Evolutionary conservation across 768 basidiomycete genomes (phyloP).

Genomic region (Candolleomyces aberdarensis): DNA sequence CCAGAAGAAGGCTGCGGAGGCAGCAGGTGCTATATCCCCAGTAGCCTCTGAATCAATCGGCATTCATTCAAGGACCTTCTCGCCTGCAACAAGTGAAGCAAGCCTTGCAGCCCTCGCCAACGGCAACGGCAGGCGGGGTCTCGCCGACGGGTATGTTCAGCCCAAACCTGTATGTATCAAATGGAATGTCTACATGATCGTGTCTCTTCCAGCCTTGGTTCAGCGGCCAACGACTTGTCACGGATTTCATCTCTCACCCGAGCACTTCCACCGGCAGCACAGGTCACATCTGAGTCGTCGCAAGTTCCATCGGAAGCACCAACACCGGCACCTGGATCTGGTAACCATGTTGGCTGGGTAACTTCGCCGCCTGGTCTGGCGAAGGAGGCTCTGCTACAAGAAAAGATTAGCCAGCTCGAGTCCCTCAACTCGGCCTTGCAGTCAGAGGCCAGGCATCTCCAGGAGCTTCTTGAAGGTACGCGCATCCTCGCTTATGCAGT

Average conservation of each 20-base stretch:
- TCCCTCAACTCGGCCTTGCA: conserved; percentile 14
- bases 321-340: conserved; percentile 3
- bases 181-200: neutral
- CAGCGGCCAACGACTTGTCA: conserved; percentile 44
- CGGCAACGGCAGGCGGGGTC: conserved; percentile 47
- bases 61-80: conserved; percentile 38
- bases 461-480: conserved; percentile 30
- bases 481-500: neutral
- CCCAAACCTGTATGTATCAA: conserved; percentile 6
- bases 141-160: conserved; percentile 64
- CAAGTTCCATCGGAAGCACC: conserved; percentile 9
- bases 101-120: conserved; percentile 16
- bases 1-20: conserved; percentile 60
- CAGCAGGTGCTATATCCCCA: conserved; percentile 22
- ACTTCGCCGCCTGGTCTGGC: neutral
- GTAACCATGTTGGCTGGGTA: neutral
- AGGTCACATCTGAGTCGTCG: conserved; percentile 13
- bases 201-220: conserved; percentile 30
- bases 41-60: conserved; percentile 39
- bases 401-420: conserved; percentile 5
- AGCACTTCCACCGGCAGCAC: conserved; percentile 33
- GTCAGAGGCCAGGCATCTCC: conserved; percentile 25
- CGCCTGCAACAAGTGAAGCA: conserved; percentile 47
- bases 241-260: conserved; percentile 64
- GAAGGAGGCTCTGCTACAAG: conserved; percentile 12